Evolutionary conservation across 345 rosid species (phyloP).

Genomic region (Citrus unshiu): DNA sequence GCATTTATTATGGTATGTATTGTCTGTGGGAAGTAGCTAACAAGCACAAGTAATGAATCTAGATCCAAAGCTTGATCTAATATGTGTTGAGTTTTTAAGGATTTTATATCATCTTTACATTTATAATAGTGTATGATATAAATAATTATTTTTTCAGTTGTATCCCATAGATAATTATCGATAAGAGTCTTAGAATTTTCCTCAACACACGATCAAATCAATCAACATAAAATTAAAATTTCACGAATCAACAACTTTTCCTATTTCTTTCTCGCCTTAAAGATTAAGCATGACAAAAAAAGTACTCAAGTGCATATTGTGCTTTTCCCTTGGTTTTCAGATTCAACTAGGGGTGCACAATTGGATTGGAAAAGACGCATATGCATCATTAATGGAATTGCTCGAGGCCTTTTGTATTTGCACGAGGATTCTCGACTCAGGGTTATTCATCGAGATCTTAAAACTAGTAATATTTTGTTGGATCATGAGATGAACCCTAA

Average conservation of each 20-base stretch:
- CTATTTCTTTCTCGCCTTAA: background rate
- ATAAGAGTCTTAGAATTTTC: too few species aligned
- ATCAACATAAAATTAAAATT: too few species aligned
- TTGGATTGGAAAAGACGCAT: slow-evolving; percentile 18
- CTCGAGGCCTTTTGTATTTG: slow-evolving; percentile 31
- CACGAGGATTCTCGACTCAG: slow-evolving; percentile 38
- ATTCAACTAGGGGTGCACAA: background rate
- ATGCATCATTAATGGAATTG: slow-evolving; percentile 29
- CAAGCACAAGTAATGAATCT: background rate
- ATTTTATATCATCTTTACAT: too few species aligned
- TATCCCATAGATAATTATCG: too few species aligned
- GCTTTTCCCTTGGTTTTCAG: background rate
- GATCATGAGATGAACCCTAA: too few species aligned
- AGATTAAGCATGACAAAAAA: background rate
- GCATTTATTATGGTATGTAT: background rate
- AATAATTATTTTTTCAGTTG: too few species aligned
- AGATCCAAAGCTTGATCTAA: background rate
- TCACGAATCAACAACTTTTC: too few species aligned
- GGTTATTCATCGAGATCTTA: slow-evolving; percentile 29
- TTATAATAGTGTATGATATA: too few species aligned
- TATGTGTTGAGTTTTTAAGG: too few species aligned
- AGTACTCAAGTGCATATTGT: background rate
- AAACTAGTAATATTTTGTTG: slow-evolving; percentile 9
- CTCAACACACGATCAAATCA: too few species aligned
- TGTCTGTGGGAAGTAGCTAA: background rate